Conservation (phyloP, 1,284 basidiomycete genomes). For the Moesziomyces parantarcticus region DNA sequence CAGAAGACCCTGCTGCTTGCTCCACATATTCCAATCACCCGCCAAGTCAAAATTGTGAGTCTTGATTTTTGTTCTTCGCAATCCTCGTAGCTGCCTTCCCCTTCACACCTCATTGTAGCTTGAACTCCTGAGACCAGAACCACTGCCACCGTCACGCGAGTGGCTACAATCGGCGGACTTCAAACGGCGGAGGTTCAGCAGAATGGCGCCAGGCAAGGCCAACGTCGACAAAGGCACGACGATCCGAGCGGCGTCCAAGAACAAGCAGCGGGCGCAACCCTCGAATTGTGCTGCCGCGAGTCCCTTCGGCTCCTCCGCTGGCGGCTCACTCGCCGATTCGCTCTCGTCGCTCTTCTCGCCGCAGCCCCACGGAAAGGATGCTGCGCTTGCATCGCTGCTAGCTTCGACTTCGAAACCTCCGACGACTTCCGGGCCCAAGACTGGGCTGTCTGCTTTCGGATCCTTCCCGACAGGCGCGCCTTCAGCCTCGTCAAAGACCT, state of each 20-base stretch:
- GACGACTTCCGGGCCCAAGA: constrained; percentile 13
- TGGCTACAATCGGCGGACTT: neutral
- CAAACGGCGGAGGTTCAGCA: neutral
- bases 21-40: neutral
- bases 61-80: neutral
- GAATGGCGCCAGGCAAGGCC: constrained; percentile 30
- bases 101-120: too few species aligned
- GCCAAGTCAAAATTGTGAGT: neutral
- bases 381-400: constrained; percentile 34
- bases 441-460: constrained; percentile 28
- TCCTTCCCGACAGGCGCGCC: constrained; percentile 13
- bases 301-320: constrained; percentile 24
- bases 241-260: constrained; percentile 41
- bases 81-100: too few species aligned
- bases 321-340: constrained; percentile 38
- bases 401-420: constrained; percentile 37
- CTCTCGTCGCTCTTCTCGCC: constrained; percentile 46
- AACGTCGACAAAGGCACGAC: constrained; percentile 31
- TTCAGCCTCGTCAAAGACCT: neutral
- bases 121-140: too few species aligned
- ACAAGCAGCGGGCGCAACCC: constrained; percentile 33
- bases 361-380: constrained; percentile 45
- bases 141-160: too few species aligned
- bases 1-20: neutral
- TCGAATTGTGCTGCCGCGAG: constrained; percentile 8